Conservation (phyloP, 2,329 filamentous ascomycete genomes). For the Aureobasidium sp. region DNA sequence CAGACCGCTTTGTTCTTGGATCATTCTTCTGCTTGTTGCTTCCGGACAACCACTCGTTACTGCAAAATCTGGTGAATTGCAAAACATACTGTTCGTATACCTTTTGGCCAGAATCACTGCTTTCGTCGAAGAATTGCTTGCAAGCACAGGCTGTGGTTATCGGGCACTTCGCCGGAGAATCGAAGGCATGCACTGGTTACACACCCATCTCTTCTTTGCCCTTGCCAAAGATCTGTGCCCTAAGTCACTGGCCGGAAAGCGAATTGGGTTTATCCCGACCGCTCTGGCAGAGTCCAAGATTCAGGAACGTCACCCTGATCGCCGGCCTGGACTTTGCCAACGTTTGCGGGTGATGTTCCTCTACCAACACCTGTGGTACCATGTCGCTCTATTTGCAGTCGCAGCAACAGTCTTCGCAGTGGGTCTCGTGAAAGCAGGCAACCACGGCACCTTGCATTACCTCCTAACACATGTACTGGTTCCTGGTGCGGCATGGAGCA, state of each 20-base stretch:
- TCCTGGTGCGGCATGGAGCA: slow-evolving; percentile 50
- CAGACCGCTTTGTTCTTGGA: slow-evolving; percentile 2
- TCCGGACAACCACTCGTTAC: not conserved
- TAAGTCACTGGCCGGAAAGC: not conserved
- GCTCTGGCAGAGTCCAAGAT: slow-evolving; percentile 5
- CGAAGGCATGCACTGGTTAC: not conserved
- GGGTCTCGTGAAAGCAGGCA: slow-evolving; percentile 45
- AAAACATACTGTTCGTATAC: not conserved
- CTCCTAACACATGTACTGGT: slow-evolving; percentile 39
- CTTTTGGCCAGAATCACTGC: not conserved
- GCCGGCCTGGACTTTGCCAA: not conserved
- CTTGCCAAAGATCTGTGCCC: slow-evolving; percentile 2
- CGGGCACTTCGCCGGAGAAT: not conserved
- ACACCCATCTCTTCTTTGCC: not conserved
- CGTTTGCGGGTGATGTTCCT: slow-evolving; percentile 33
- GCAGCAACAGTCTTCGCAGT: slow-evolving; percentile 20
- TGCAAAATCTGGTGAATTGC: not conserved
- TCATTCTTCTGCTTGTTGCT: slow-evolving; percentile 3
- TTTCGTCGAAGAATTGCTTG: not conserved
- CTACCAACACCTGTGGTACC: slow-evolving; percentile 49
- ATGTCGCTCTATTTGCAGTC: slow-evolving; percentile 20
- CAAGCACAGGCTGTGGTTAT: slow-evolving; percentile 2
- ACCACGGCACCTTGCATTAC: slow-evolving; percentile 33
- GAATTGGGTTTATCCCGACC: not conserved
- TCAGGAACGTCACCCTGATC: slow-evolving; percentile 1